A percentile compares a stretch with the other conserved stretches of the same genome.
phyloP scores from a whole-genome alignment of 2,329 filamentous ascomycete species.

The Dactylellina sp. region DNA sequence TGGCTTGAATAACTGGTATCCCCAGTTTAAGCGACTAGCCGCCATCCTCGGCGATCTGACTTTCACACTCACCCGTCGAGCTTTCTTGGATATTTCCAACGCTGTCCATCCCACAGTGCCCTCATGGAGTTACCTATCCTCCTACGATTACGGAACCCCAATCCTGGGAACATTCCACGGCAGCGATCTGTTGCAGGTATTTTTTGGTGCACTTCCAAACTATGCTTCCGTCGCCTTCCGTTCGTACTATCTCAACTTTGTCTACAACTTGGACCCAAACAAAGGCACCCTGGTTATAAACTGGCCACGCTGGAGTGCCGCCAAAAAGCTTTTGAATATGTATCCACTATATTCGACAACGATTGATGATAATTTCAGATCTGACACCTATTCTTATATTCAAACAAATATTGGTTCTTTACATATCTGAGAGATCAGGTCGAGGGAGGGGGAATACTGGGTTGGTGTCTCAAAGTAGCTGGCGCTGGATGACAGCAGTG shows the following conservation, averaged over 20 bases:
- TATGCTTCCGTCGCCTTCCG: constrained; percentile 72
- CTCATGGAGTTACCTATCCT: constrained; percentile 79
- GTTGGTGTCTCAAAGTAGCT: too few relatives aligned
- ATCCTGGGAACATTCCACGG: constrained; percentile 81
- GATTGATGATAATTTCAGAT: constrained; percentile 68
- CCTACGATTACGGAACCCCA: constrained; percentile 77
- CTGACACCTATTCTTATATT: constrained; percentile 65
- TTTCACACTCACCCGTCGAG: constrained; percentile 73
- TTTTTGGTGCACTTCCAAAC: constrained; percentile 74
- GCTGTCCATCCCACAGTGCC: constrained; percentile 71
- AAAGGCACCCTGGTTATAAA: constrained; percentile 65
- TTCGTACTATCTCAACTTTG: constrained; percentile 78
- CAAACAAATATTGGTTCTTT: constrained; percentile 58
- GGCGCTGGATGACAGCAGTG: too few relatives aligned
- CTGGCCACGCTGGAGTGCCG: constrained; percentile 70
- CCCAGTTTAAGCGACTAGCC: constrained; percentile 70
- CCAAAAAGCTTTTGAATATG: constrained; percentile 69
- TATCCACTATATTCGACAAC: constrained; percentile 63
- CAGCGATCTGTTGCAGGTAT: constrained; percentile 76
- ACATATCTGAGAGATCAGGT: constrained; percentile 50
- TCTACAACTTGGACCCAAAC: constrained; percentile 79
- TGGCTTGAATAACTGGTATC: constrained; percentile 77
- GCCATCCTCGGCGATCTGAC: constrained; percentile 70
- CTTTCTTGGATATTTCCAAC: constrained; percentile 71
- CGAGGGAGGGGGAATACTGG: too few relatives aligned